phyloP scores from a whole-genome alignment of 371 early-diverging fungal species.

The Mucor lusitanicus region DNA sequence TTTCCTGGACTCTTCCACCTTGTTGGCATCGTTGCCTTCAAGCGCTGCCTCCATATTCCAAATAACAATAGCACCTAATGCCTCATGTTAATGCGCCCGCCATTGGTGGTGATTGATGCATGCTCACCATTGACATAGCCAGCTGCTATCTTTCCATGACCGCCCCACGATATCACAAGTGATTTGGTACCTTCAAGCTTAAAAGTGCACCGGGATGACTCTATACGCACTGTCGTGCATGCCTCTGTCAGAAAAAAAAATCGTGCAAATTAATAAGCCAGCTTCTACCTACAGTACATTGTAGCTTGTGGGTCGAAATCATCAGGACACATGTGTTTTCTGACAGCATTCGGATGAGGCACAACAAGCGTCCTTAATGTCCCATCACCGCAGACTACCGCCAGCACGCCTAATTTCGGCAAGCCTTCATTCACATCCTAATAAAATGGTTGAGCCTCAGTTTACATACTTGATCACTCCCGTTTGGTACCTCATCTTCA shows the following conservation, averaged over 20 bases:
- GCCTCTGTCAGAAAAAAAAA: no score
- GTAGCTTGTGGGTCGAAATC: constrained; percentile 5
- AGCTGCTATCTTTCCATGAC: constrained; percentile 36
- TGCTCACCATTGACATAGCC: background rate
- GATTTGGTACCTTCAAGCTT: background rate
- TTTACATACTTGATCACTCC: background rate
- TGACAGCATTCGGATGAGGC: constrained; percentile 47
- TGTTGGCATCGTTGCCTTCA: background rate
- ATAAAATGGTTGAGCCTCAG: background rate
- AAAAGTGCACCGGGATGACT: constrained; percentile 12
- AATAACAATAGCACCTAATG: constrained; percentile 22
- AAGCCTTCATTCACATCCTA: constrained; percentile 1
- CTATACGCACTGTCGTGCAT: constrained; percentile 12
- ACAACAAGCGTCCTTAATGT: constrained; percentile 44
- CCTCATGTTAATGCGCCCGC: background rate
- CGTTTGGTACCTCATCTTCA: constrained; percentile 25
- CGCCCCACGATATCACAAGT: constrained; percentile 31
- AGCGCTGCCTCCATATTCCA: constrained; percentile 36
- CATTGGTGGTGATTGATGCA: background rate
- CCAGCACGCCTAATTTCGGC: constrained; percentile 51
- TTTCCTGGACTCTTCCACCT: background rate
- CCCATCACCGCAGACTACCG: constrained; percentile 57
- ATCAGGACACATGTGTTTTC: constrained; percentile 6
- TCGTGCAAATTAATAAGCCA: background rate
- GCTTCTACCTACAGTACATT: constrained; percentile 14